phyloP scores from a whole-genome alignment of 768 basidiomycete genomes.

The Tylopilus sp. region DNA sequence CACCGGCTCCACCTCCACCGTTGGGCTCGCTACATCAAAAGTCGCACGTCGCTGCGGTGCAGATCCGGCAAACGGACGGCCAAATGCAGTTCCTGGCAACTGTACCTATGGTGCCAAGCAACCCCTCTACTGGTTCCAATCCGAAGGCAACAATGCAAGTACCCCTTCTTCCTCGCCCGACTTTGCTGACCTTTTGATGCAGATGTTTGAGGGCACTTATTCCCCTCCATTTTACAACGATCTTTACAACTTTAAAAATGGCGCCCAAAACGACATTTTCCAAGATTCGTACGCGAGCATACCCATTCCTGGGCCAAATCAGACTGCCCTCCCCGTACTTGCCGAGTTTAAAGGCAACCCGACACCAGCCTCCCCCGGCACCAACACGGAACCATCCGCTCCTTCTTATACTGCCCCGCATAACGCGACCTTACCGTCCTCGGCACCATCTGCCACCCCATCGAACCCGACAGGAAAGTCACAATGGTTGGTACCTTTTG shows the following conservation, averaged over 20 bases:
- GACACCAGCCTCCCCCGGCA: not conserved
- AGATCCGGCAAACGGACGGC: slow-evolving; percentile 47
- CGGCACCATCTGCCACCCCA: not conserved
- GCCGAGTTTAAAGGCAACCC: not conserved
- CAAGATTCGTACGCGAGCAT: slow-evolving; percentile 48
- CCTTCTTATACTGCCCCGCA: not conserved
- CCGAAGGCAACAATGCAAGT: slow-evolving; percentile 58
- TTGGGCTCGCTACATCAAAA: slow-evolving; percentile 51
- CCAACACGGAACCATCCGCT: not conserved
- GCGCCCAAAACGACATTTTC: slow-evolving; percentile 74
- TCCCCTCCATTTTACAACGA: slow-evolving; percentile 67
- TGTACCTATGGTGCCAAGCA: slow-evolving; percentile 73
- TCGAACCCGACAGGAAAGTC: not conserved
- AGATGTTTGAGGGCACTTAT: slow-evolving; percentile 65
- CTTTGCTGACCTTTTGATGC: not conserved
- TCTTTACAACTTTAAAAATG: slow-evolving; percentile 68
- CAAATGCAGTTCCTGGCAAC: slow-evolving; percentile 47
- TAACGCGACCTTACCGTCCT: not conserved
- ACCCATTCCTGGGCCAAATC: slow-evolving; percentile 42
- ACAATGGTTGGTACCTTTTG: slow-evolving; percentile 12
- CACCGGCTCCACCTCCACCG: slow-evolving; percentile 48
- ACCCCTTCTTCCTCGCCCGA: not conserved
- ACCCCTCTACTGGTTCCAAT: slow-evolving; percentile 69
- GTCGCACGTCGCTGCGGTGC: slow-evolving; percentile 64
- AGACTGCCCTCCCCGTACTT: slow-evolving; percentile 23